phyloP scores from a whole-genome alignment of 2,329 filamentous ascomycete species.

The Ascochyta fabae region DNA sequence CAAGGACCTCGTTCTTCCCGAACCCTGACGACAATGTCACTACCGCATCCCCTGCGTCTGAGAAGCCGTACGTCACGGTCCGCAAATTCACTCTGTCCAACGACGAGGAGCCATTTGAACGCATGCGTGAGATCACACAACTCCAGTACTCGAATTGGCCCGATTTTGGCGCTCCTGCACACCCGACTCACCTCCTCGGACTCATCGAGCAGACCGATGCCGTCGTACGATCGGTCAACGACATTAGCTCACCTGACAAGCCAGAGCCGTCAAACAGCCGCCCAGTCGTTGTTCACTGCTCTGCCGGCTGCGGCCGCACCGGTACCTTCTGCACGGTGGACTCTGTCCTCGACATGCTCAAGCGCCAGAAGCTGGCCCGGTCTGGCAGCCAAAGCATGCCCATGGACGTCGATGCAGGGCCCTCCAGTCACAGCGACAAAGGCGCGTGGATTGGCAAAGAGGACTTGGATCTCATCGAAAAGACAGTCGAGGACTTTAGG shows the following conservation, averaged over 20 bases:
- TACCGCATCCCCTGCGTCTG: conserved; percentile 50
- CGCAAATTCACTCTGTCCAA: conserved; percentile 88
- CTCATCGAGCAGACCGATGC: conserved; percentile 90
- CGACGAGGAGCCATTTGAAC: conserved; percentile 76
- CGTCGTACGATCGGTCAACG: conserved; percentile 60
- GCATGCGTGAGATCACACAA: conserved; percentile 91
- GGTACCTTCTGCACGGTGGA: conserved; percentile 97
- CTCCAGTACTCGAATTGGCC: conserved; percentile 97
- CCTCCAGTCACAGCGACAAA: conserved; percentile 49
- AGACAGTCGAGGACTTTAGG: conserved; percentile 90
- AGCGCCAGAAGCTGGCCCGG: conserved; percentile 70
- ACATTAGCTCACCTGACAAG: conserved; percentile 59
- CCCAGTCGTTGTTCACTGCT: conserved; percentile 92
- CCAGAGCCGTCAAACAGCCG: conserved; percentile 61
- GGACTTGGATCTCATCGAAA: conserved; percentile 78
- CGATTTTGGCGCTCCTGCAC: conserved; percentile 91
- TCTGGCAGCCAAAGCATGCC: conserved; percentile 46
- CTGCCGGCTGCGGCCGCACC: conserved; percentile 92
- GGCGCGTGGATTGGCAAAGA: conserved; percentile 73
- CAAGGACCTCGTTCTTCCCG: conserved; percentile 17
- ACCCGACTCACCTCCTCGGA: conserved; percentile 83
- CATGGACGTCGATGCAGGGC: conserved; percentile 48
- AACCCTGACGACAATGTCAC: conserved; percentile 29
- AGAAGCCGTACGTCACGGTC: conserved; percentile 78
- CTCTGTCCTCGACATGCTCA: conserved; percentile 94